Conservation (phyloP, 306 rosid genomes). For the Quercus robur region DNA sequence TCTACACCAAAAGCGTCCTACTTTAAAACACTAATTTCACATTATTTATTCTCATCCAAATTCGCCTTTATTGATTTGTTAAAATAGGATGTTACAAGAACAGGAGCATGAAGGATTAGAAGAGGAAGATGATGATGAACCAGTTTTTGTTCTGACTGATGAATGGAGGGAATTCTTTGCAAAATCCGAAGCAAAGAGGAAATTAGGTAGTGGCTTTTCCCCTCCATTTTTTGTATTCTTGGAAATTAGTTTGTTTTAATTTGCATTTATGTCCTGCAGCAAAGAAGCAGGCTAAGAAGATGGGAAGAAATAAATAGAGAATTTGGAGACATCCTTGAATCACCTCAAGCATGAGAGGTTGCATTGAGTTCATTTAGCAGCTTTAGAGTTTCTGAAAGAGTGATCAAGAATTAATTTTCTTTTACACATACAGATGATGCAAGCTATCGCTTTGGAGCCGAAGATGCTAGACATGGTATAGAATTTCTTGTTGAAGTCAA, state of each 20-base stretch:
- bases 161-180: constrained; percentile 85
- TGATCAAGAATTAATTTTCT: background rate
- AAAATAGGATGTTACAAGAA: constrained; percentile 47
- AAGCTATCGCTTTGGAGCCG: background rate
- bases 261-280: constrained; percentile 29
- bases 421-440: background rate
- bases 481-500: background rate
- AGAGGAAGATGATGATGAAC: constrained; percentile 65
- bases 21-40: background rate
- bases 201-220: constrained; percentile 39
- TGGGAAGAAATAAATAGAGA: constrained; percentile 30
- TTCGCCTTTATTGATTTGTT: constrained; percentile 1
- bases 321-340: background rate
- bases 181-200: constrained; percentile 66
- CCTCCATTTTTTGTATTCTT: background rate
- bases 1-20: background rate
- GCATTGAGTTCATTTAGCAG: background rate
- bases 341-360: background rate
- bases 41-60: background rate
- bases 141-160: constrained; percentile 64
- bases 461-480: background rate
- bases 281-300: constrained; percentile 56
- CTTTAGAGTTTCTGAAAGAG: background rate
- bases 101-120: constrained; percentile 31
- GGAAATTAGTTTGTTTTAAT: background rate